These are phyloP conservation scores for Arthrobotrys sphaeroides DNA, from an alignment of 2,329 filamentous ascomycete species.

Conservation along the genomic window DNA sequence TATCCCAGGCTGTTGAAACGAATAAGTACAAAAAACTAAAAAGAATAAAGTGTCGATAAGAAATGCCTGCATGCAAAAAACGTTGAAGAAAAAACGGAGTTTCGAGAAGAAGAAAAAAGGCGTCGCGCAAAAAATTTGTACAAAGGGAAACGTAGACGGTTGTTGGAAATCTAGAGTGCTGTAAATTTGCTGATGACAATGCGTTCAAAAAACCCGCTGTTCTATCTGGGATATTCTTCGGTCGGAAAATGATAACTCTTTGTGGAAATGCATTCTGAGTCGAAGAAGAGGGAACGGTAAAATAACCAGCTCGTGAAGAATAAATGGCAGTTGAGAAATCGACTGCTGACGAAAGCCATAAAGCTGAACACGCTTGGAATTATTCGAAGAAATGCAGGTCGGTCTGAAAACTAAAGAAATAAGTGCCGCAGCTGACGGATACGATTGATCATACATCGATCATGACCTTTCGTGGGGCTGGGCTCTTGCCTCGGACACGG, in stretches of 20 bases:
- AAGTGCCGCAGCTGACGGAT: background rate
- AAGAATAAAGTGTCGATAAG: constrained; percentile 25
- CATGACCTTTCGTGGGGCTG: constrained; percentile 49
- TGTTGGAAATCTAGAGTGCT: constrained; percentile 51
- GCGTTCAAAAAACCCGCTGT: constrained; percentile 50
- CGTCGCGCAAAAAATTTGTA: constrained; percentile 50
- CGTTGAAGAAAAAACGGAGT: background rate
- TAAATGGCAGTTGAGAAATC: background rate
- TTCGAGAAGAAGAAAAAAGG: constrained; percentile 27
- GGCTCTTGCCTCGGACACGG: constrained; percentile 46
- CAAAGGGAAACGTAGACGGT: constrained; percentile 40
- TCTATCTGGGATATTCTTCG: constrained; percentile 52
- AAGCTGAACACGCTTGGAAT: constrained; percentile 3
- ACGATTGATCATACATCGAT: constrained; percentile 35
- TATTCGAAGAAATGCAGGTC: constrained; percentile 1
- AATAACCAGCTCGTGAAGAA: background rate
- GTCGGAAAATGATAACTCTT: constrained; percentile 27
- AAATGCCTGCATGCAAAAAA: background rate
- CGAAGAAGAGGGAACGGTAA: background rate
- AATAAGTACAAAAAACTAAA: constrained; percentile 40
- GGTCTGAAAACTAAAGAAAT: constrained; percentile 1
- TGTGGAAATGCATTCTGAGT: constrained; percentile 37
- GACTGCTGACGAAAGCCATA: constrained; percentile 4
- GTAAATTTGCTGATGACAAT: constrained; percentile 37
- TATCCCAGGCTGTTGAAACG: constrained; percentile 52